These are phyloP conservation scores for Suillus lakei DNA, from an alignment of 768 basidiomycete genomes.

Conservation along the genomic window DNA sequence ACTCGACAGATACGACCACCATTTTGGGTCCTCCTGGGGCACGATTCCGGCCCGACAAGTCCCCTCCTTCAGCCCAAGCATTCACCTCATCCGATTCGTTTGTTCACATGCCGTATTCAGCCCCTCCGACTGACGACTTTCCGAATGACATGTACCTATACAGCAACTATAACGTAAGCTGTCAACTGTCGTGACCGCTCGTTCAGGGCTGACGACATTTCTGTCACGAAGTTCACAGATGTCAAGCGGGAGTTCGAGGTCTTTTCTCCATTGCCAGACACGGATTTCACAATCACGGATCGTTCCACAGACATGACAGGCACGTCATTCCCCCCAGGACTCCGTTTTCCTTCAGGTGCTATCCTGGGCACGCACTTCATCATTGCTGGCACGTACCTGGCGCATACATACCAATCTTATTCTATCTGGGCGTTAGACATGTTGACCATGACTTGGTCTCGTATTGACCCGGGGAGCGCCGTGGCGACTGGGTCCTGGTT, in stretches of 20 bases:
- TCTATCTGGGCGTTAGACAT: constrained; percentile 97
- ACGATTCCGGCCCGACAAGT: constrained; percentile 58
- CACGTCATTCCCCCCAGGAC: constrained; percentile 85
- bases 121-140: constrained; percentile 69
- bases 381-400: constrained; percentile 94
- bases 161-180: constrained; percentile 91
- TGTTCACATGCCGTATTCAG: constrained; percentile 78
- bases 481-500: constrained; percentile 94
- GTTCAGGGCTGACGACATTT: constrained; percentile 17
- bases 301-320: constrained; percentile 83
- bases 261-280: constrained; percentile 78
- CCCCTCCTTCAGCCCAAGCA: constrained; percentile 45
- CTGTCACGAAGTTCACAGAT: constrained; percentile 76
- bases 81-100: constrained; percentile 63
- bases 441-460: constrained; percentile 79
- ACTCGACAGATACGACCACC: constrained; percentile 43
- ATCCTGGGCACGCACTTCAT: constrained; percentile 91
- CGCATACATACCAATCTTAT: constrained; percentile 92
- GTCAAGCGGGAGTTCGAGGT: constrained; percentile 95
- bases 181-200: constrained; percentile 6
- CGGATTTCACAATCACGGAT: constrained; percentile 79
- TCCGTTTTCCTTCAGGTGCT: constrained; percentile 95
- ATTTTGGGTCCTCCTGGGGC: constrained; percentile 59
- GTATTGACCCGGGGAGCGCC: constrained; percentile 87
- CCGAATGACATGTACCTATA: constrained; percentile 91